These are phyloP conservation scores for Zygosaccharomyces kombuchaensis DNA, from an alignment of 805 yeast genomes.

Conservation along the genomic window DNA sequence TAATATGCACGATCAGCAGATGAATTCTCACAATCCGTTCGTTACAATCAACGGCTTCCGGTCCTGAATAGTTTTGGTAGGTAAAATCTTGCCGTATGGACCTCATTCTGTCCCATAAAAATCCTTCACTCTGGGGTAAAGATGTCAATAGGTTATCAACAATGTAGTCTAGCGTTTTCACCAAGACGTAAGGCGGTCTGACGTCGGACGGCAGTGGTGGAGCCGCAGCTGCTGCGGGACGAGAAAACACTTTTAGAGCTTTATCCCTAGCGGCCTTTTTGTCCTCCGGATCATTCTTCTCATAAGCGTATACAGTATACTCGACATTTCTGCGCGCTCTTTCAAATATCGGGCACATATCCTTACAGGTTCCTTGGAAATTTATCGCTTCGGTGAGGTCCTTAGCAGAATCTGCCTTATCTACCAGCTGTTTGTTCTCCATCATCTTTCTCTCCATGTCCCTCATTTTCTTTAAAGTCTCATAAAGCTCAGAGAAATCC, in stretches of 20 bases:
- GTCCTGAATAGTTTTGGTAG: conserved; percentile 88
- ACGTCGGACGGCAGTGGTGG: conserved; percentile 98
- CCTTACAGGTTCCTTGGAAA: conserved; percentile 83
- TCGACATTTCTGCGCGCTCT: conserved; percentile 82
- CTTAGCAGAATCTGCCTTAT: conserved; percentile 77
- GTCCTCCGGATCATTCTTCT: conserved; percentile 54
- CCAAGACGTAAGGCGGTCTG: conserved; percentile 78
- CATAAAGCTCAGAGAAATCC: conserved; percentile 71
- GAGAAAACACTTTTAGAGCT: conserved; percentile 87
- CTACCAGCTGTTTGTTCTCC: conserved; percentile 81
- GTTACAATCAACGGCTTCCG: conserved; percentile 89
- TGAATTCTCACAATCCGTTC: conserved; percentile 90
- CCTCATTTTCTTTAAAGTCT: conserved; percentile 67
- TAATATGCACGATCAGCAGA: conserved; percentile 70
- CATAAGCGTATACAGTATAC: conserved; percentile 76
- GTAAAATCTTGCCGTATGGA: conserved; percentile 96
- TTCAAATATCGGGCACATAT: conserved; percentile 95
- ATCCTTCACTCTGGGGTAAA: conserved; percentile 82
- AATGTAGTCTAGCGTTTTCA: conserved; percentile 64
- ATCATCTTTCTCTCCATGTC: conserved; percentile 69
- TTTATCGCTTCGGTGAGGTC: conserved; percentile 82
- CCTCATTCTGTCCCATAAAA: conserved; percentile 95
- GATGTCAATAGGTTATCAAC: conserved; percentile 57
- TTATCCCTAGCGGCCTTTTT: conserved; percentile 51
- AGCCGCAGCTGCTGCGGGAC: conserved; percentile 98